phyloP scores from a whole-genome alignment of 78 protist genomes.

The Dictyostelium firmibasis region DNA sequence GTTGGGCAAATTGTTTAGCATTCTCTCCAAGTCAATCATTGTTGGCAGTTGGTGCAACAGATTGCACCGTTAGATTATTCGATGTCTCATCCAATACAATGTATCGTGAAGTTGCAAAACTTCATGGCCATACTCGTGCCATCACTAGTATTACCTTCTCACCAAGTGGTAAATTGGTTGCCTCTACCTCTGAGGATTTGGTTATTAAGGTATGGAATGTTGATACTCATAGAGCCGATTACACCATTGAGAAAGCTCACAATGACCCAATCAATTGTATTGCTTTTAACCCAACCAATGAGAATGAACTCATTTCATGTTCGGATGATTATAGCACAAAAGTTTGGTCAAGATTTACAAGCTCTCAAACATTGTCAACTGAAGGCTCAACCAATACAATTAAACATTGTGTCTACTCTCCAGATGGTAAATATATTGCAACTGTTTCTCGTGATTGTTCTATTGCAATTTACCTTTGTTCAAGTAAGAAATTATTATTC shows the following conservation, averaged over 20 bases:
- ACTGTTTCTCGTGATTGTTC: conserved; percentile 66
- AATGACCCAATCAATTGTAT: conserved; percentile 52
- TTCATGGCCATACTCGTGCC: conserved; percentile 52
- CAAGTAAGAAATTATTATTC: not conserved
- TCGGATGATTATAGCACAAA: conserved; percentile 52
- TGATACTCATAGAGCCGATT: not conserved
- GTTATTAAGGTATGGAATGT: conserved; percentile 52
- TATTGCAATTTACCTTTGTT: conserved; percentile 32
- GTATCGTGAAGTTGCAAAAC: not conserved
- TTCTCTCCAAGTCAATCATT: conserved; percentile 6
- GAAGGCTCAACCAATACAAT: conserved; percentile 26
- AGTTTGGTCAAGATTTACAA: conserved; percentile 18
- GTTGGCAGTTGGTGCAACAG: conserved; percentile 69
- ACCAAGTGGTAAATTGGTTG: conserved; percentile 8
- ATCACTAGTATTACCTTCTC: conserved; percentile 29
- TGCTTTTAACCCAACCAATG: conserved; percentile 8
- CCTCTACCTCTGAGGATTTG: conserved; percentile 72
- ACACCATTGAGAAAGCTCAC: conserved; percentile 19
- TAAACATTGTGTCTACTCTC: conserved; percentile 39
- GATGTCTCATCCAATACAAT: not conserved
- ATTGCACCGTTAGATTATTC: conserved; percentile 55
- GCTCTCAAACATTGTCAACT: not conserved
- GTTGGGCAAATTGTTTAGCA: conserved; percentile 38
- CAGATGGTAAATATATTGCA: conserved; percentile 69
- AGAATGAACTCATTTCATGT: not conserved